Percentiles rank a stretch among this genome's conserved stretches.
These are phyloP conservation scores for Maudiozyma barnettii DNA, from an alignment of 805 yeast species.

Conservation along the genomic window DNA sequence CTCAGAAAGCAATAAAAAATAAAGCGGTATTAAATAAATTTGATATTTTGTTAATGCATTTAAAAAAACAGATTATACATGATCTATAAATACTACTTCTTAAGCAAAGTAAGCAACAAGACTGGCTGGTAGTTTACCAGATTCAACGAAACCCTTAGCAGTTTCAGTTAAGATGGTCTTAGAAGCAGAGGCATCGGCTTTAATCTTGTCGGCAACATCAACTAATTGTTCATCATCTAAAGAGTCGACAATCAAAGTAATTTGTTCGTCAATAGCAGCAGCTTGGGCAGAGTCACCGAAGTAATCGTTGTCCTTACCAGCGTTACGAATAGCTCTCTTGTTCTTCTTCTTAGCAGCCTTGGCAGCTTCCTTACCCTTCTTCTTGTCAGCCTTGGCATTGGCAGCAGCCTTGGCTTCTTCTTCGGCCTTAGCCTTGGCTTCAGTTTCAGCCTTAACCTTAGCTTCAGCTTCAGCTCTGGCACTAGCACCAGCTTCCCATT, in stretches of 20 bases:
- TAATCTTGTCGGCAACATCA: constrained; percentile 60
- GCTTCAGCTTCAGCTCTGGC: constrained; percentile 95
- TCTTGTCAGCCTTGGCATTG: constrained; percentile 62
- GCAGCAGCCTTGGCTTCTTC: constrained; percentile 59
- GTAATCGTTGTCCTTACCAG: constrained; percentile 76
- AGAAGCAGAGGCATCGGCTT: constrained; percentile 43
- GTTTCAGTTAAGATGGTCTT: constrained; percentile 51
- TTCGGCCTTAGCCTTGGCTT: constrained; percentile 69
- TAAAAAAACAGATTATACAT: background rate
- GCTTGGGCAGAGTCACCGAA: constrained; percentile 71
- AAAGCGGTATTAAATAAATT: no score
- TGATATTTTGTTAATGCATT: no score
- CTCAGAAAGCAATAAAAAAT: no score
- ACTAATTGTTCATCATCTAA: constrained; percentile 73
- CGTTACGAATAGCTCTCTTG: constrained; percentile 74
- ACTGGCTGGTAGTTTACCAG: constrained; percentile 46
- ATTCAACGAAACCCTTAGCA: constrained; percentile 43
- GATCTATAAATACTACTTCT: background rate
- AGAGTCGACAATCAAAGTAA: constrained; percentile 67
- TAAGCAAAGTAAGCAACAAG: constrained; percentile 45
- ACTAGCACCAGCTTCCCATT: constrained; percentile 98
- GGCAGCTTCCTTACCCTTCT: constrained; percentile 94
- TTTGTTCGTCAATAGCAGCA: constrained; percentile 63
- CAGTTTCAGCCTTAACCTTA: constrained; percentile 77
- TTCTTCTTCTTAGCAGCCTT: constrained; percentile 88